Base-by-base conservation (phyloP, 2,329 filamentous ascomycete genomes). In the Byssoonygena ceratinophila region DNA sequence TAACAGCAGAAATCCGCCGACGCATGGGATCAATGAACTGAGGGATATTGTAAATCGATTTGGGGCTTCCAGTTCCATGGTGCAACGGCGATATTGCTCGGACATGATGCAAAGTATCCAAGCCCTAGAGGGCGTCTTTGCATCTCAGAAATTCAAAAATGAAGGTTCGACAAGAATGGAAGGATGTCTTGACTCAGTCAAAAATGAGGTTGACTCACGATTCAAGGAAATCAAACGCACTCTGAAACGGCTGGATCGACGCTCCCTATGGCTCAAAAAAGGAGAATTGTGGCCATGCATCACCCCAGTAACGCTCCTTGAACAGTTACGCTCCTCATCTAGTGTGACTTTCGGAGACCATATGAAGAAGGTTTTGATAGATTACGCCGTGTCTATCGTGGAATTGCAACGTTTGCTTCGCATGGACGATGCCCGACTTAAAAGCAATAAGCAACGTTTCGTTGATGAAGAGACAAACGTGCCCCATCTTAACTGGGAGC, bases 401-500 rank as follows among this genome's bases (percentile, higher is more conserved):
- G 46, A 51, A 0, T 45, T 65, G 1, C 67, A 69, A 52, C 59
- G 63, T 7, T 59, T 61, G 9, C 55, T 59, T 34, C 59, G 66
- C 20, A 59, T 69, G 1, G 45, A 53, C 29, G 36, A 54, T 39
- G 54, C 60, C 5, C 45, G 27, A 4, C 16, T 53, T 8, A 50
- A 37, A 29, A 18, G 34, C 4, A 49, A 55, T 8, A 8, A 40
- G 2, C 32, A 31, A 12, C 25, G 43, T 9, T 32, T 54, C 1
- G 14, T 58, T 1, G 73, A 77, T 3, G 78, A 82, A 54, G 57
- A 63, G 11, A 53, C 52, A 0, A 78, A 76, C 46, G 29, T 34
- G 0, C 80, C 78, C 0, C 81, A 84, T 58, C 61, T 59, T 0
- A 78, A 81, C 27, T 85, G 82, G 82, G 60, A 69, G 1, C 75